Evolutionary conservation across 305 asterid genomes (phyloP).

Genomic region (Fraxinus ornus): DNA sequence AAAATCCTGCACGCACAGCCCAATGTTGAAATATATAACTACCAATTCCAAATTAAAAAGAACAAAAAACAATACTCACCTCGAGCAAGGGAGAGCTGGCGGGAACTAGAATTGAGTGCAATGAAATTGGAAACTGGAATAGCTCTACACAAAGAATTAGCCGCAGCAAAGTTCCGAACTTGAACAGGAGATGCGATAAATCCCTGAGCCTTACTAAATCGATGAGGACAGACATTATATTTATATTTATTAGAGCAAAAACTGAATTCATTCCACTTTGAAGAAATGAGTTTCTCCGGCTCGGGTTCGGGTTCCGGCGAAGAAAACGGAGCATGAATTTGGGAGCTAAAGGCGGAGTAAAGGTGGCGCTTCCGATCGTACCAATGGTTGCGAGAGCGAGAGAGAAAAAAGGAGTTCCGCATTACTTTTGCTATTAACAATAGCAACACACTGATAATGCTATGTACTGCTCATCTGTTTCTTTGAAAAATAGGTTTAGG

Average conservation of each 20-base stretch:
- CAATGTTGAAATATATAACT: conserved; percentile 8
- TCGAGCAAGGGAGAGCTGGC: conserved; percentile 42
- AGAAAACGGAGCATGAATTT: conserved; percentile 27
- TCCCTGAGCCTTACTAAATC: conserved; percentile 22
- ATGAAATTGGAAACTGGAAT: conserved; percentile 30
- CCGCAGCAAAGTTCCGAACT: conserved; percentile 22
- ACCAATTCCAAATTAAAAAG: neutral
- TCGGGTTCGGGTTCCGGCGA: conserved; percentile 33
- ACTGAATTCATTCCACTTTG: conserved; percentile 17
- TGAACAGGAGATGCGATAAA: conserved; percentile 9
- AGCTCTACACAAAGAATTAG: conserved; percentile 26
- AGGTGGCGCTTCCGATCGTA: conserved; percentile 6
- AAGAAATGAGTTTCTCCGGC: conserved; percentile 24
- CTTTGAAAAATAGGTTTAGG: conserved; percentile 13
- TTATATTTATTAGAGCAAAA: neutral
- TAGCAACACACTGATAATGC: neutral
- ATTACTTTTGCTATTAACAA: conserved; percentile 25
- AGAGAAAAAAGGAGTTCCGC: conserved; percentile 40
- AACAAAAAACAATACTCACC: conserved; percentile 26
- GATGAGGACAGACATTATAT: conserved; percentile 18
- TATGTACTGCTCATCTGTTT: neutral
- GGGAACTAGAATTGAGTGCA: conserved; percentile 25
- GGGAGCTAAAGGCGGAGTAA: conserved; percentile 31
- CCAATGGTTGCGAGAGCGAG: conserved; percentile 39
- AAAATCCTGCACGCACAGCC: conserved; percentile 48